A percentile compares a stretch with the other conserved stretches of the same genome.
Conservation (phyloP, 352 stramenopile species). For the Blastocystis sp. region DNA sequence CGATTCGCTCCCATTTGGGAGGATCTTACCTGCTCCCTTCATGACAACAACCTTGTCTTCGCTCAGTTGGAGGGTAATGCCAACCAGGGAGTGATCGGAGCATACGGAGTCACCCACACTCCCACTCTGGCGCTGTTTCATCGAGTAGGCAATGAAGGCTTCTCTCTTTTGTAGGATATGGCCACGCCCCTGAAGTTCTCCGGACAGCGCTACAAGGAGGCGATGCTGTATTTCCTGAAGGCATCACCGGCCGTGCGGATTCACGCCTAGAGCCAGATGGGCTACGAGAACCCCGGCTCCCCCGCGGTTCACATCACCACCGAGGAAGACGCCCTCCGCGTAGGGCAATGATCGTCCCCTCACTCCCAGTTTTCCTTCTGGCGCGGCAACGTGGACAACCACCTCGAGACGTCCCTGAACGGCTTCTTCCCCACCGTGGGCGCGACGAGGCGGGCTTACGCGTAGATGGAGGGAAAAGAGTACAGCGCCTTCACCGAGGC, state of each 20-base stretch:
- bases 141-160: background rate
- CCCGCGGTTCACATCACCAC: constrained; percentile 43
- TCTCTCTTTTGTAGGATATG: constrained; percentile 34
- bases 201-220: constrained; percentile 51
- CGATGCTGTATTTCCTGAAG: constrained; percentile 55
- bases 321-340: constrained; percentile 7
- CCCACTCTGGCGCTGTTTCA: constrained; percentile 58
- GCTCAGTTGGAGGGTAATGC: constrained; percentile 62
- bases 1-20: constrained; percentile 66
- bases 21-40: background rate
- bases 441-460: background rate
- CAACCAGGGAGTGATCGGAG: constrained; percentile 58
- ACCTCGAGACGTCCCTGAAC: constrained; percentile 53
- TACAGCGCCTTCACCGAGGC: constrained; percentile 46
- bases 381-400: constrained; percentile 57
- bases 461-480: constrained; percentile 28
- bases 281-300: constrained; percentile 50
- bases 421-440: constrained; percentile 64
- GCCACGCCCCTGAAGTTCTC: constrained; percentile 53
- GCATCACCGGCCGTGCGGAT: background rate
- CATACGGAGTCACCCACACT: constrained; percentile 41
- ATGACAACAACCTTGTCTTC: constrained; percentile 27
- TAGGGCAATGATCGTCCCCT: background rate
- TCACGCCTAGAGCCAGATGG: constrained; percentile 22
- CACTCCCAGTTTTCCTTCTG: constrained; percentile 62